Conservation (phyloP, 2,329 filamentous ascomycete species). For the Alternaria rosae region DNA sequence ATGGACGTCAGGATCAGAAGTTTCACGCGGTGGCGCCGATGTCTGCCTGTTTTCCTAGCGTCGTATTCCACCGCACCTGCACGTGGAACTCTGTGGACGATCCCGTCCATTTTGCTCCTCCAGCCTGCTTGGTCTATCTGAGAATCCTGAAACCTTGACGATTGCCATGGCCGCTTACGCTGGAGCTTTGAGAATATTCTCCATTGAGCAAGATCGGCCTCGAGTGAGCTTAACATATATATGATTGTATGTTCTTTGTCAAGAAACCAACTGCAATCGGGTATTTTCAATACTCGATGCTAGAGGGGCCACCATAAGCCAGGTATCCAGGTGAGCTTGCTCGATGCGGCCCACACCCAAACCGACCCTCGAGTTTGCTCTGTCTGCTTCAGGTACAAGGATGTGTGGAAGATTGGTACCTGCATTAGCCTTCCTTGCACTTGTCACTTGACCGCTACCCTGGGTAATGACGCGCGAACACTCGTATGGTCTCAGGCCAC, state of each 20-base stretch:
- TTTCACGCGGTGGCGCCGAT: not conserved
- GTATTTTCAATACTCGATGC: not conserved
- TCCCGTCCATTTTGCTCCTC: not conserved
- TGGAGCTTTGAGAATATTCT: not conserved
- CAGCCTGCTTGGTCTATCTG: not conserved
- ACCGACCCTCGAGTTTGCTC: not conserved
- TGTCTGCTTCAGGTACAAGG: not conserved
- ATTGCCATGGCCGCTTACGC: not conserved
- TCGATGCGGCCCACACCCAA: not conserved
- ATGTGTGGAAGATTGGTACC: not conserved
- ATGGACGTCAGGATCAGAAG: not conserved
- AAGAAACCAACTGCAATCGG: not conserved
- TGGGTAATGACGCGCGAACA: not conserved
- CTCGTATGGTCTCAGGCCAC: not conserved
- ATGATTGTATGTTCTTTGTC: not conserved
- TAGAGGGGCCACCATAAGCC: not conserved
- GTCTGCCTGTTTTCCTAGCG: not conserved
- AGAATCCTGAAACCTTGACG: not conserved
- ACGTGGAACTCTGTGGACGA: not conserved
- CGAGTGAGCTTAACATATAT: not conserved
- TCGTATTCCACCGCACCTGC: not conserved
- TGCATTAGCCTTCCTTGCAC: not conserved
- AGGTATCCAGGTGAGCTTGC: not conserved
- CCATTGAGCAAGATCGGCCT: not conserved
- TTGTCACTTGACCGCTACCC: not conserved